These are phyloP conservation scores for Coccomyxa subellipsoidea DNA, from an alignment of 163 green algal genomes.

Conservation along the genomic window DNA sequence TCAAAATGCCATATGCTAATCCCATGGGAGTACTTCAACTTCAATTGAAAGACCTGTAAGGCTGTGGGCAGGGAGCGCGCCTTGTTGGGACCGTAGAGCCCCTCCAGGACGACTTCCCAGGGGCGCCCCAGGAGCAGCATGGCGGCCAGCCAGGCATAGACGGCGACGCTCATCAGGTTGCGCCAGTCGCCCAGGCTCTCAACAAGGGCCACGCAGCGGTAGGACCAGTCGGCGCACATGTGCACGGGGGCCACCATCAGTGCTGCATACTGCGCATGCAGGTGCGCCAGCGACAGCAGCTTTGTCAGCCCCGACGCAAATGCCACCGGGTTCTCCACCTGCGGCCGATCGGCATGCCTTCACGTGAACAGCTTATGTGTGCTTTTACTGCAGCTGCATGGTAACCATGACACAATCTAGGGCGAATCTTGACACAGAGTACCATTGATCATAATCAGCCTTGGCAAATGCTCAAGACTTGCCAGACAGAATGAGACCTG, in stretches of 20 bases:
- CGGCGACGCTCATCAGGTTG: constrained; percentile 45
- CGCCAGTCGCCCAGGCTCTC: constrained; percentile 45
- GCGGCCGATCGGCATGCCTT: not conserved
- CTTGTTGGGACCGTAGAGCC: not conserved
- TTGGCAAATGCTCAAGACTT: too few relatives aligned
- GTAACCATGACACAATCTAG: too few relatives aligned
- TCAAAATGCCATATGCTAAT: too few relatives aligned
- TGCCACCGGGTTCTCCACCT: constrained; percentile 82
- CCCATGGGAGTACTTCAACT: too few relatives aligned
- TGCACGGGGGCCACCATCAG: constrained; percentile 62
- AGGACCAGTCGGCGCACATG: constrained; percentile 82
- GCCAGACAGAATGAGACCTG: too few relatives aligned
- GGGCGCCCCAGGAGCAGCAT: not conserved
- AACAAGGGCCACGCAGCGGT: constrained; percentile 64
- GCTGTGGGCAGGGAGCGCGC: not conserved
- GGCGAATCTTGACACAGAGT: too few relatives aligned
- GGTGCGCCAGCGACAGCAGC: constrained; percentile 50
- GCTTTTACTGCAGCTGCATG: too few relatives aligned
- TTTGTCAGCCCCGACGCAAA: constrained; percentile 41
- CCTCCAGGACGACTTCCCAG: not conserved
- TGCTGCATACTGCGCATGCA: constrained; percentile 70
- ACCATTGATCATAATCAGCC: too few relatives aligned
- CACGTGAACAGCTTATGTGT: too few relatives aligned
- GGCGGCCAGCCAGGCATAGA: constrained; percentile 52
- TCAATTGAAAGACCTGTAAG: not conserved